A percentile compares a stretch with the other conserved stretches of the same genome.
These are phyloP conservation scores for Boletus pseudo-olivaceus DNA, from an alignment of 768 basidiomycete species.

Conservation along the genomic window DNA sequence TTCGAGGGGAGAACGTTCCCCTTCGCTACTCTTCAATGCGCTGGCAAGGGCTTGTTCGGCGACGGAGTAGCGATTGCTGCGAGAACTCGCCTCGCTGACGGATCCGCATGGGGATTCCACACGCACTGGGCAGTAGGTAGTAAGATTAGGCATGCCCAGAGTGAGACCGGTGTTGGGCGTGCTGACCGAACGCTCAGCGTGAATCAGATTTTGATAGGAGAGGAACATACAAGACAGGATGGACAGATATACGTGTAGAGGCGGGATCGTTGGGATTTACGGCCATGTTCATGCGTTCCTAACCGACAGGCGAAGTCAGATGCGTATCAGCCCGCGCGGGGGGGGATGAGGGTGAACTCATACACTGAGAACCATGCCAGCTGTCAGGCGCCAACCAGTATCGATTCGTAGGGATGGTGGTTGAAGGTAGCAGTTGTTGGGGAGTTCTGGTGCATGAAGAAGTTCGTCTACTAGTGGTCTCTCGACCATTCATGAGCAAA, in stretches of 20 bases:
- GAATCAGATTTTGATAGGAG: conserved; percentile 11
- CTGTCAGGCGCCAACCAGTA: conserved; percentile 1
- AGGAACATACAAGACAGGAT: conserved; percentile 18
- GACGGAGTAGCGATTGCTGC: conserved; percentile 40
- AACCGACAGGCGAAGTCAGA: not conserved
- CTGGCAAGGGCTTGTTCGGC: conserved; percentile 43
- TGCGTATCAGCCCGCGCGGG: not conserved
- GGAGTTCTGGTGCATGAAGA: conserved; percentile 7
- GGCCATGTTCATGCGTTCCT: conserved; percentile 24
- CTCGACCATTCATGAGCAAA: conserved; percentile 27
- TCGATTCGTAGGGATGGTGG: conserved; percentile 16
- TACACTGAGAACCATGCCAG: conserved; percentile 12
- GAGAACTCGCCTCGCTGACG: conserved; percentile 23
- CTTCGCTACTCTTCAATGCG: conserved; percentile 33
- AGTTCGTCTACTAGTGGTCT: conserved; percentile 23
- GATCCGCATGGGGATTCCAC: conserved; percentile 28
- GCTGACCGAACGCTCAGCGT: conserved; percentile 18
- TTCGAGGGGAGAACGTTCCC: conserved; percentile 38
- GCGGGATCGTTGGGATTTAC: conserved; percentile 1
- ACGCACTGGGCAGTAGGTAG: conserved; percentile 2
- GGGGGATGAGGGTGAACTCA: not conserved
- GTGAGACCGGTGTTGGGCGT: conserved; percentile 18
- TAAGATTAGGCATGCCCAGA: conserved; percentile 17
- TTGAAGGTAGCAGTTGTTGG: conserved; percentile 3
- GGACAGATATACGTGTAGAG: conserved; percentile 1